Conservation (phyloP, 225 moss, liverwort and hornwort species). For the Polytrichum commune region DNA sequence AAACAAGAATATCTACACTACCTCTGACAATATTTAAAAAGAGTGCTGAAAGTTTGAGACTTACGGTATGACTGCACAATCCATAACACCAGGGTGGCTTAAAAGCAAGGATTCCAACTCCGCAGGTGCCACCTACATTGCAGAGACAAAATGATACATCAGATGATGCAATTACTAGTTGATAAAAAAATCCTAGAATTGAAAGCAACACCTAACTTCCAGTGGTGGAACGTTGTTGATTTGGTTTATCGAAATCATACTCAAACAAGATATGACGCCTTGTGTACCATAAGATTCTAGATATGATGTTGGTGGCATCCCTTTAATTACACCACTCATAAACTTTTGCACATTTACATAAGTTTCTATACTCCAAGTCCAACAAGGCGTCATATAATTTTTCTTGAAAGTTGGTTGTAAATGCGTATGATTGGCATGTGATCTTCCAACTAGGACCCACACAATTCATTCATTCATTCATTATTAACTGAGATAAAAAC, state of each 20-base stretch:
- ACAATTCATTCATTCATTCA: too few species aligned
- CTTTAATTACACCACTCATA: background rate
- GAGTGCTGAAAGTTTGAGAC: background rate
- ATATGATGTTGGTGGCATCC: background rate
- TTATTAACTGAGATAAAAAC: too few species aligned
- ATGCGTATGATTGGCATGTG: too few species aligned
- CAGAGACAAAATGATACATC: background rate
- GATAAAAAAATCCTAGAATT: background rate
- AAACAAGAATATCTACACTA: too few species aligned
- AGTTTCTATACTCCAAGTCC: too few species aligned
- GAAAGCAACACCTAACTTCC: background rate
- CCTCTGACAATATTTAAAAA: too few species aligned
- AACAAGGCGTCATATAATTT: too few species aligned
- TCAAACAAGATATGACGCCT: background rate
- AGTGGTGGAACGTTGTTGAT: background rate
- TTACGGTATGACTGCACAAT: slow-evolving; percentile 55
- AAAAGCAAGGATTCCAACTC: slow-evolving; percentile 41
- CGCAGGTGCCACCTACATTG: slow-evolving; percentile 44
- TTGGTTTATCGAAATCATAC: too few species aligned
- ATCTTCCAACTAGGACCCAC: too few species aligned
- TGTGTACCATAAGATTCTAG: background rate
- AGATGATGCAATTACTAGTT: background rate
- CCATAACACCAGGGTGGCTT: slow-evolving; percentile 28
- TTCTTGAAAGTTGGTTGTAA: too few species aligned
- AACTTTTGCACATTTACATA: too few species aligned